A percentile compares a stretch with the other conserved stretches of the same genome.
phyloP scores from a whole-genome alignment of 352 stramenopile species.

The Aphanomyces invadans region DNA sequence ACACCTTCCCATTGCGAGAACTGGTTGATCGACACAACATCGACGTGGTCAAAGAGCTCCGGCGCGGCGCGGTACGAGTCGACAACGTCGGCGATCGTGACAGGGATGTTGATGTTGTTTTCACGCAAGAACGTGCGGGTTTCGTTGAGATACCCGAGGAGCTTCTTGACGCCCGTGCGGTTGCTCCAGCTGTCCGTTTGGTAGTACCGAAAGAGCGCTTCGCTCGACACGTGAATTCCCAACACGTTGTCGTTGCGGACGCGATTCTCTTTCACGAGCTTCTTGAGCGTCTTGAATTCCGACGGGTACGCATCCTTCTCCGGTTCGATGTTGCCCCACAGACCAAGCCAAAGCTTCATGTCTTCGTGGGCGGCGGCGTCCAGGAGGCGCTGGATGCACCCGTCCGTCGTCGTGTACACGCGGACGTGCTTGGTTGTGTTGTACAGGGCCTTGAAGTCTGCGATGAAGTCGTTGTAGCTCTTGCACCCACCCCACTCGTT shows the following conservation, averaged over 20 bases:
- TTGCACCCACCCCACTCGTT: slow-evolving; percentile 7
- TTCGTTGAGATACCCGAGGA: slow-evolving; percentile 46
- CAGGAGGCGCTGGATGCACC: slow-evolving; percentile 31
- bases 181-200: slow-evolving; percentile 1
- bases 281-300: slow-evolving; percentile 40
- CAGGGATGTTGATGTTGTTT: slow-evolving; percentile 36
- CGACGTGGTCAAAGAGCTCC: slow-evolving; percentile 49
- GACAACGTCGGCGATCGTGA: slow-evolving; percentile 69
- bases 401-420: slow-evolving; percentile 36
- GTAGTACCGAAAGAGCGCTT: slow-evolving; percentile 59
- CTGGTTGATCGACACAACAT: slow-evolving; percentile 70
- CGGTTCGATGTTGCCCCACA: slow-evolving; percentile 37
- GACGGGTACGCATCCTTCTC: slow-evolving; percentile 22
- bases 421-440: slow-evolving; percentile 42
- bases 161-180: background rate
- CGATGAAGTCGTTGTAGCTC: background rate
- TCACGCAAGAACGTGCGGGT: slow-evolving; percentile 41
- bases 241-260: slow-evolving; percentile 49
- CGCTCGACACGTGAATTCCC: slow-evolving; percentile 49
- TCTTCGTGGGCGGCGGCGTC: slow-evolving; percentile 42
- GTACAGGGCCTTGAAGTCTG: background rate
- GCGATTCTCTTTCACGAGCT: slow-evolving; percentile 32
- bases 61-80: slow-evolving; percentile 58
- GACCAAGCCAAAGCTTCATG: slow-evolving; percentile 51
- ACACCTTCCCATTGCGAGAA: slow-evolving; percentile 66